Percentiles rank a stretch among this genome's conserved stretches.
Evolutionary conservation across 768 basidiomycete genomes (phyloP).

Genomic region (Pulveroboletus sp.): DNA sequence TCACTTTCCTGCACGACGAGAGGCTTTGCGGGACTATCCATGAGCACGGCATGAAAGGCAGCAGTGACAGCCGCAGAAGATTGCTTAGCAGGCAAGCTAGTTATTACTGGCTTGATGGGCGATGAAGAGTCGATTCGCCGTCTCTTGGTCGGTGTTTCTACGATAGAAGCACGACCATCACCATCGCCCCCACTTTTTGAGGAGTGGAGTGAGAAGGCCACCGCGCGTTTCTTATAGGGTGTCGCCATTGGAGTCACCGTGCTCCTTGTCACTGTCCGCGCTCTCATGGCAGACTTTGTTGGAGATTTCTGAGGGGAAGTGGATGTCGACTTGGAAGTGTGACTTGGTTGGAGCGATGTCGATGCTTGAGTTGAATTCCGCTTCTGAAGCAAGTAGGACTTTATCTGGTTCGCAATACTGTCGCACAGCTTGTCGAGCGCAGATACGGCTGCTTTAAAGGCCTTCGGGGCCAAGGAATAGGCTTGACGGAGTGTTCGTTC

Average conservation of each 20-base stretch:
- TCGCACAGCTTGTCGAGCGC: conserved; percentile 27
- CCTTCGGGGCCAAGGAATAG: conserved; percentile 11
- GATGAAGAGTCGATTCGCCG: conserved; percentile 28
- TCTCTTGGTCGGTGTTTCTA: conserved; percentile 43
- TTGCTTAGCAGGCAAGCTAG: conserved; percentile 10
- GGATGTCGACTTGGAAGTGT: neutral
- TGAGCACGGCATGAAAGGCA: conserved; percentile 21
- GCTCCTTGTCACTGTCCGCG: conserved; percentile 1
- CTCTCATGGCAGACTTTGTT: conserved; percentile 17
- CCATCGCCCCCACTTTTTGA: conserved; percentile 18
- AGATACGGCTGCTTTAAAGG: conserved; percentile 19
- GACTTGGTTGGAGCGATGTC: neutral
- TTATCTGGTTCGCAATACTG: conserved; percentile 22
- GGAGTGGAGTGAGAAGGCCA: conserved; percentile 13
- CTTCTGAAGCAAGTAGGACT: conserved; percentile 4
- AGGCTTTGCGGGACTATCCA: conserved; percentile 6
- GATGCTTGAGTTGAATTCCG: neutral
- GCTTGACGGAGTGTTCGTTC: conserved; percentile 17
- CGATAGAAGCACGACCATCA: conserved; percentile 28
- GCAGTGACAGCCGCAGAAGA: neutral
- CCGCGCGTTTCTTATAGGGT: conserved; percentile 33
- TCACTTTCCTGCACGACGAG: neutral
- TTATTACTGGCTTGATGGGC: conserved; percentile 12
- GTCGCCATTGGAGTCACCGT: conserved; percentile 2
- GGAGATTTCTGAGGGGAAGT: conserved; percentile 20